Conservation (phyloP, 805 yeast genomes). For the Suhomyces tanzawaensis region DNA sequence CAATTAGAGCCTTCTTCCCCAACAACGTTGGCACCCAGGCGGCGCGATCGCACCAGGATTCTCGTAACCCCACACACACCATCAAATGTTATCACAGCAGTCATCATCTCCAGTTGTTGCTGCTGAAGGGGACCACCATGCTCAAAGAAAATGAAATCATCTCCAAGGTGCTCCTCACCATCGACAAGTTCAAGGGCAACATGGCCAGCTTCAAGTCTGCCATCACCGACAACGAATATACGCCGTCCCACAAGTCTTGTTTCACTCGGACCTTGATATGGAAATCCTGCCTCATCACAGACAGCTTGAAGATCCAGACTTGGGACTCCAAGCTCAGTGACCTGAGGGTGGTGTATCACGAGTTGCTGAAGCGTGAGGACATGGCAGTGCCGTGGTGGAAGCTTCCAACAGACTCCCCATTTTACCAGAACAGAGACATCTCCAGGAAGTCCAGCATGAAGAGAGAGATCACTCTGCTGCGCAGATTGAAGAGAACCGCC, state of each 20-base stretch:
- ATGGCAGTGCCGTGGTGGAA: constrained; percentile 39
- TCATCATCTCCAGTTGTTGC: no score
- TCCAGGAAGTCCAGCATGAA: not conserved
- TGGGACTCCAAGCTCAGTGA: constrained; percentile 32
- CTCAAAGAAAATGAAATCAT: constrained; percentile 33
- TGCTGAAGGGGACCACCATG: no score
- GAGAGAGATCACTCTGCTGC: not conserved
- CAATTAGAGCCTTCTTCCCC: no score
- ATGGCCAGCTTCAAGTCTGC: constrained; percentile 24
- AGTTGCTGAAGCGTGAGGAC: constrained; percentile 26
- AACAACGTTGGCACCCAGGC: no score
- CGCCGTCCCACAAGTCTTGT: constrained; percentile 14
- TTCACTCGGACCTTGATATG: constrained; percentile 36
- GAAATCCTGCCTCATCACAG: constrained; percentile 38
- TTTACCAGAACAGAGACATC: constrained; percentile 14
- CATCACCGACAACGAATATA: constrained; percentile 29
- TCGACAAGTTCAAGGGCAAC: constrained; percentile 35
- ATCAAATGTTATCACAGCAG: no score
- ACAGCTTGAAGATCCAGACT: constrained; percentile 29
- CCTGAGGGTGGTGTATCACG: constrained; percentile 34
- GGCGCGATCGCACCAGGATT: no score
- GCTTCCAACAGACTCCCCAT: constrained; percentile 28
- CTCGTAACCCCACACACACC: no score
- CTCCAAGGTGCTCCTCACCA: constrained; percentile 34
- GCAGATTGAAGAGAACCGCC: constrained; percentile 5